These are phyloP conservation scores for Hypholoma fasciculare DNA, from an alignment of 768 basidiomycete genomes.

Conservation along the genomic window DNA sequence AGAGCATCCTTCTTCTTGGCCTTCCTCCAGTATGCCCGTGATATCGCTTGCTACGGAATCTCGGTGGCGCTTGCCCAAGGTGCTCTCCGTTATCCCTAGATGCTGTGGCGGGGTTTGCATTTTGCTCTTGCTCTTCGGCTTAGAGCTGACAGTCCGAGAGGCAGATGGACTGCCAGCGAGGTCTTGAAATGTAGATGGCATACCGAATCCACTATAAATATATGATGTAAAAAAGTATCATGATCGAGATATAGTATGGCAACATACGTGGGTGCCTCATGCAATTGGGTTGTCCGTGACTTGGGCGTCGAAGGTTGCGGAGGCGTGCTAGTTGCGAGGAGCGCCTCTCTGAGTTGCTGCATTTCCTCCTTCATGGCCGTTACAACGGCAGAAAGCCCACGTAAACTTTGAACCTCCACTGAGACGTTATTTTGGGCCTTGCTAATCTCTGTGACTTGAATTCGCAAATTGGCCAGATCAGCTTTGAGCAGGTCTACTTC, in stretches of 20 bases:
- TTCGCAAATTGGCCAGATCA: constrained; percentile 19
- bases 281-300: constrained; percentile 12
- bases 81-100: constrained; percentile 43
- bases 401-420: constrained; percentile 15
- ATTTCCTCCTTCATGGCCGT: constrained; percentile 22
- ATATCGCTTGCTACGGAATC: constrained; percentile 47
- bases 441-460: constrained; percentile 19
- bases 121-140: neutral
- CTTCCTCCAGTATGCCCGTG: constrained; percentile 41
- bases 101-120: constrained; percentile 21
- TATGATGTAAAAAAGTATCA: neutral
- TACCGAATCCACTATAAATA: constrained; percentile 21
- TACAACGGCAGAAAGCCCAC: constrained; percentile 20
- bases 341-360: constrained; percentile 14
- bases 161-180: constrained; percentile 1
- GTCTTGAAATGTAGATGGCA: constrained; percentile 18
- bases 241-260: neutral
- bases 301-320: constrained; percentile 25
- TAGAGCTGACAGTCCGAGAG: neutral
- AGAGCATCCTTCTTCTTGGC: constrained; percentile 34
- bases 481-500: constrained; percentile 25
- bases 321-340: constrained; percentile 7
- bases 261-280: constrained; percentile 19
- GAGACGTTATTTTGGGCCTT: constrained; percentile 19
- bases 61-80: constrained; percentile 68